phyloP scores from a whole-genome alignment of 2,329 filamentous ascomycete genomes.

The Leptoxyphium fumago region DNA sequence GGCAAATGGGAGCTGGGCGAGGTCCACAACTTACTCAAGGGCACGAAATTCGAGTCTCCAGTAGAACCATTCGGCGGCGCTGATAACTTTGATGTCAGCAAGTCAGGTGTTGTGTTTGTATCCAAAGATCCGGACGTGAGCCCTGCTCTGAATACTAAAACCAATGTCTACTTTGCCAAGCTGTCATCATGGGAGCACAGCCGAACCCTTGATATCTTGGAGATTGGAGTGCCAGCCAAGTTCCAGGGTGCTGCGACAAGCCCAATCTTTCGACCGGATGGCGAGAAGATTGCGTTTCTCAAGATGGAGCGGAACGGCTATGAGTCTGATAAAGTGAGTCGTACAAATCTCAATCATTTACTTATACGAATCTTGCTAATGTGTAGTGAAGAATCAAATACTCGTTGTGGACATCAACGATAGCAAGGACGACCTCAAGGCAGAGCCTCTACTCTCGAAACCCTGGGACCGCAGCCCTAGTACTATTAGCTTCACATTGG shows the following conservation, averaged over 20 bases:
- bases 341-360: neutral
- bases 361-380: too few relatives aligned
- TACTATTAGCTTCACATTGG: slow-evolving; percentile 34
- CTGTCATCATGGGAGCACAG: slow-evolving; percentile 45
- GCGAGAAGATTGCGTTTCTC: slow-evolving; percentile 57
- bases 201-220: slow-evolving; percentile 35
- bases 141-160: slow-evolving; percentile 63
- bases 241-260: slow-evolving; percentile 49
- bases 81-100: slow-evolving; percentile 64
- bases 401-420: slow-evolving; percentile 44
- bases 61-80: slow-evolving; percentile 65
- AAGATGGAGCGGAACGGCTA: slow-evolving; percentile 66
- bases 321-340: slow-evolving; percentile 50
- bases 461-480: slow-evolving; percentile 40
- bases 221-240: slow-evolving; percentile 39
- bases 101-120: slow-evolving; percentile 53
- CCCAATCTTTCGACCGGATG: slow-evolving; percentile 62
- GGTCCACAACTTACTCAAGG: slow-evolving; percentile 50
- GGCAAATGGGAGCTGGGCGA: slow-evolving; percentile 26
- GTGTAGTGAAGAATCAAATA: slow-evolving; percentile 38
- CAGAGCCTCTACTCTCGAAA: neutral
- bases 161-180: slow-evolving; percentile 62
- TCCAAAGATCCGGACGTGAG: slow-evolving; percentile 59
- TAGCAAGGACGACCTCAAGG: slow-evolving; percentile 16
- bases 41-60: slow-evolving; percentile 46